Base-by-base conservation (phyloP, 2,329 filamentous ascomycete species). In the Tolypocladium inflatum region DNA sequence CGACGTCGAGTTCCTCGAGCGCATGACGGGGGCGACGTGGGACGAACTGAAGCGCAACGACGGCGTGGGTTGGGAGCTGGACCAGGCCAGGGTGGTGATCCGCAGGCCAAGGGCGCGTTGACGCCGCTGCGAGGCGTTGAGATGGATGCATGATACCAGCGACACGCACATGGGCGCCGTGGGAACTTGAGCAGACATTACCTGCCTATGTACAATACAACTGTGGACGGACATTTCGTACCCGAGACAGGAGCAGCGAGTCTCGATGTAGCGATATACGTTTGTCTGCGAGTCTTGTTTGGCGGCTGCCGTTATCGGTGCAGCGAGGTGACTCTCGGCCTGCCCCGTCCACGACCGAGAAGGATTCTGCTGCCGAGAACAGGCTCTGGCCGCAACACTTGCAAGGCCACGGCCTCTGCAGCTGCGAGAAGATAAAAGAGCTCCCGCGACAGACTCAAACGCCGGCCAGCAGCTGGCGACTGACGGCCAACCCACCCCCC, bases 21-120 rank as follows among this genome's bases (percentile, higher is more conserved):
- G 79, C 67, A 80, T 83, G 58, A 81, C 88, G 5, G 85, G 84
- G 54, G 78, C 82, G 64, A 77, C 74, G n/a, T 99, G 93, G 91
- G 78, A 83, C 13, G 83, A 84, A 55, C 74, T 97, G 67, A 80
- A 74, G 58, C 79, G 82, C 39, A 77, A 82, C 63, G 85, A 90
- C 67, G 85, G 85, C 3, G 88, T 97, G 1, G 91, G 91, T 0
- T 99, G 94, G 94, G 84, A 91, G 67, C 76, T 90, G 65, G 86
- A 90, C 45, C 86, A 82, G 5, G 79, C 81, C 50, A 88, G 76
- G 66, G 86, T 97, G 38, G 78, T 91, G n/a, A 93, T 97, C 68
- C 82, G 89, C 57, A 81, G 74, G 67, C 72, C 80, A 21, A 78
- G 74, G 67, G 73, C 71, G 53, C 73, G 71, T 64, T 76, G 65